phyloP scores from a whole-genome alignment of 108 stramenopile genomes.

The Licmophora abbreviata region DNA sequence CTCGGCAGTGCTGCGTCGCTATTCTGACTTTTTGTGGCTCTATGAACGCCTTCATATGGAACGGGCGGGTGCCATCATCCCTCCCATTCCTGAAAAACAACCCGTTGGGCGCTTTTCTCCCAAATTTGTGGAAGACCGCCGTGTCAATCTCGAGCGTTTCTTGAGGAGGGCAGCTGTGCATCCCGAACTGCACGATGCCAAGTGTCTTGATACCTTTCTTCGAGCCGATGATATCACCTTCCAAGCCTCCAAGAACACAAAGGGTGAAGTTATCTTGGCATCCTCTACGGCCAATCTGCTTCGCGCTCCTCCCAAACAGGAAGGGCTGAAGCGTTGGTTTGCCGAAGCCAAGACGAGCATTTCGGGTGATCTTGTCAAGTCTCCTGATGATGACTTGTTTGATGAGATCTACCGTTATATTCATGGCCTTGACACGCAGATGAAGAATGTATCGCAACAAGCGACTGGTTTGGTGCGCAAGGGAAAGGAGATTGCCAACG shows the following conservation, averaged over 20 bases:
- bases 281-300: slow-evolving; percentile 6
- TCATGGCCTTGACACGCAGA: slow-evolving; percentile 81
- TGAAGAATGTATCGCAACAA: slow-evolving; percentile 89
- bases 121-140: slow-evolving; percentile 84
- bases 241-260: slow-evolving; percentile 62
- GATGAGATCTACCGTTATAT: slow-evolving; percentile 91
- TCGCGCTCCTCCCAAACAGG: slow-evolving; percentile 40
- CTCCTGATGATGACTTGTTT: slow-evolving; percentile 86
- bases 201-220: slow-evolving; percentile 82
- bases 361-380: slow-evolving; percentile 65
- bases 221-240: slow-evolving; percentile 86
- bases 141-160: slow-evolving; percentile 79
- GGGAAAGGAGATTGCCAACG: slow-evolving; percentile 88
- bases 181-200: slow-evolving; percentile 76
- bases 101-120: slow-evolving; percentile 85
- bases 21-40: slow-evolving; percentile 96
- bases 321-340: slow-evolving; percentile 83
- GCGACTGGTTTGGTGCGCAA: slow-evolving; percentile 84
- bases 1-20: slow-evolving; percentile 85
- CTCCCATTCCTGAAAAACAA: slow-evolving; percentile 96
- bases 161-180: slow-evolving; percentile 82
- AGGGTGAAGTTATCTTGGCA: slow-evolving; percentile 18
- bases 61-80: slow-evolving; percentile 88
- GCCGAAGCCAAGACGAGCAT: slow-evolving; percentile 80
- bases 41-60: slow-evolving; percentile 78